A percentile compares a stretch with the other conserved stretches of the same genome.
phyloP scores from a whole-genome alignment of 2,329 filamentous ascomycete genomes.

The Fusarium keratoplasticum region DNA sequence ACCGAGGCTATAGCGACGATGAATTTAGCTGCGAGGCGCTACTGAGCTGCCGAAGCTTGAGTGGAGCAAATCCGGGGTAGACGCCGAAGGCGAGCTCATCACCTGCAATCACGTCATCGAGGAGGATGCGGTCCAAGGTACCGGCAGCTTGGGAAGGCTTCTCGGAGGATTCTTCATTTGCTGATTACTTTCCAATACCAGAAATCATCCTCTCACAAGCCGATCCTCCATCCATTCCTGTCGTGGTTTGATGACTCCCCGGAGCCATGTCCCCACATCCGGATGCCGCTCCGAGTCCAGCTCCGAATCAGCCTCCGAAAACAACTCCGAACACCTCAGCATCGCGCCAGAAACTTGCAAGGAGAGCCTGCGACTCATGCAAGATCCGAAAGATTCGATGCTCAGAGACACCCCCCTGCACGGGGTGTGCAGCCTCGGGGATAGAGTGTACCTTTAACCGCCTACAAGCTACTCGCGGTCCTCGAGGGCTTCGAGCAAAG shows the following conservation, averaged over 20 bases:
- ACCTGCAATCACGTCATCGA: constrained; percentile 38
- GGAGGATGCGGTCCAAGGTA: constrained; percentile 6
- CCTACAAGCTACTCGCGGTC: constrained; percentile 57
- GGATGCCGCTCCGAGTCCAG: constrained; percentile 11
- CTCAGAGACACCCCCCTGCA: constrained; percentile 59
- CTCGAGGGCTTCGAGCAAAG: constrained; percentile 57
- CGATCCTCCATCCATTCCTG: neutral
- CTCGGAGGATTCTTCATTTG: constrained; percentile 13
- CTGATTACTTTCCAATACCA: neutral
- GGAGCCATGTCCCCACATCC: constrained; percentile 33
- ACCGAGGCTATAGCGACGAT: neutral
- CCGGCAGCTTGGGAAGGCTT: constrained; percentile 19
- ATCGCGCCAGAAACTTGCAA: constrained; percentile 36
- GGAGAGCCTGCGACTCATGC: constrained; percentile 62
- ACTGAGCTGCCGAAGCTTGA: neutral
- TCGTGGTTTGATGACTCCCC: neutral
- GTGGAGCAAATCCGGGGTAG: constrained; percentile 32
- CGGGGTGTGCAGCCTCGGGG: constrained; percentile 56
- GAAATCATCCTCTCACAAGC: neutral
- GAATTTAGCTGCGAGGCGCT: neutral
- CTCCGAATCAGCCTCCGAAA: constrained; percentile 26
- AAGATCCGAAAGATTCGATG: constrained; percentile 66
- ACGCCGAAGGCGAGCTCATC: constrained; percentile 30
- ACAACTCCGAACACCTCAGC: constrained; percentile 24
- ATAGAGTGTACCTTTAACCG: constrained; percentile 64